Evolutionary conservation across 768 basidiomycete genomes (phyloP), one percentile per base, ranked within the genome.

Genomic region (Russula earlei): DNA sequence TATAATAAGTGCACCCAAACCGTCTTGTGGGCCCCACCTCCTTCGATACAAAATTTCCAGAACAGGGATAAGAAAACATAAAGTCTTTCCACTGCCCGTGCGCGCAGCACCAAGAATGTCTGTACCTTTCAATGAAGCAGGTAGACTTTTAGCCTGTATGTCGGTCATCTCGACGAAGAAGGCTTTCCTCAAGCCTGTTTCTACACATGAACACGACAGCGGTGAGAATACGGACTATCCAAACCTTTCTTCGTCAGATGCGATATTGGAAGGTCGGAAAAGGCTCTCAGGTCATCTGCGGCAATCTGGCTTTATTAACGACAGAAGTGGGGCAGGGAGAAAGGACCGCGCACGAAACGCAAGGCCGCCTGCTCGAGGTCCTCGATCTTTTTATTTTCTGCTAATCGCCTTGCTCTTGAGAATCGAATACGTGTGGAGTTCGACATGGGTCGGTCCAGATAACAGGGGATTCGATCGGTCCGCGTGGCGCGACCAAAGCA

Each of bases 141-240:
- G 83, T 25, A 87, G 71, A 34, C 83, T 77, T 15, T 77, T 72
- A 5, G 75, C 69, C 64, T 87, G 85, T 44, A 87, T 85, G 54
- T 91, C 86, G 0, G 94, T 96, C 80, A 92, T 91, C 20, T 86
- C 76, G 41, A 84, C 76, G 64, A 93, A 96, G 65, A 83, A 91
- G 0, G 84, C 82, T 58, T 89, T 87, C 72, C 89, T 91, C 34
- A 98, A 74, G 15, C 93, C 93, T 91, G 33, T 20, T 27, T 34
- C 25, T 42, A 25, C 20, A 27, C n/a, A 34, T 42, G 38, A 56
- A 25, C 33, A 29, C 42, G 25, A 19, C 8, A 19, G 8, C 22
- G 10, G 29, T 29, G 7, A 3, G 5, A 25, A 19, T 15, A 52
- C 4, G 19, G 22, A 41, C 11, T 24, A 10, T 34, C 33, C 52